Percentiles rank a stretch among this genome's conserved stretches.
These are phyloP conservation scores for Dipteronia sinensis DNA, from an alignment of 345 rosid species.

Conservation along the genomic window DNA sequence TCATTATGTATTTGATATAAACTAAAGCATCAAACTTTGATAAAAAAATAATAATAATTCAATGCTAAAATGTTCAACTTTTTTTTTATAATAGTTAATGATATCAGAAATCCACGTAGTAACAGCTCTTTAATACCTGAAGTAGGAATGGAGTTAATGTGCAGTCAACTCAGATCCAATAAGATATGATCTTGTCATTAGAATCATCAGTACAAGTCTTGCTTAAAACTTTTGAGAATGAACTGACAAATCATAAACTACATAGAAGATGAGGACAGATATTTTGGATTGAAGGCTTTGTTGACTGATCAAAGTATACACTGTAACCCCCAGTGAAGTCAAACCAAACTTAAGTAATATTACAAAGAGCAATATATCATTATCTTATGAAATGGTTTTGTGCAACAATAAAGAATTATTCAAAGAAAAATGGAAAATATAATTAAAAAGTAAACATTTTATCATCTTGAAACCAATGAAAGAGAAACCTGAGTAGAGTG, in stretches of 20 bases:
- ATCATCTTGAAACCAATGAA: slow-evolving; percentile 10
- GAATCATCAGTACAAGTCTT: neutral
- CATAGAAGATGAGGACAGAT: neutral
- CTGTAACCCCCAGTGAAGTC: neutral
- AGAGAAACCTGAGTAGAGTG: slow-evolving; percentile 84
- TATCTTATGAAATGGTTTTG: neutral
- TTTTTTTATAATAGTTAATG: neutral
- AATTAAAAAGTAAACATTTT: neutral
- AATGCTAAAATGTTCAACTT: neutral
- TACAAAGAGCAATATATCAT: neutral
- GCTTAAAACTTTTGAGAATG: neutral
- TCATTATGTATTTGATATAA: slow-evolving; percentile 10
- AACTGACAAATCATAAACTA: neutral
- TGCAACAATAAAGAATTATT: neutral
- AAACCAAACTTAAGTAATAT: neutral
- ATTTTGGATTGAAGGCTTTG: neutral
- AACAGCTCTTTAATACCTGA: neutral
- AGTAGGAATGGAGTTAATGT: neutral
- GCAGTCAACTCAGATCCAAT: neutral
- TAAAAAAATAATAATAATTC: neutral
- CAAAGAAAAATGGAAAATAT: neutral
- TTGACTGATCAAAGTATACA: neutral
- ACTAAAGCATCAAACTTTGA: neutral
- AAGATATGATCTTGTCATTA: neutral
- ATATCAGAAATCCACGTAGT: neutral